Evolutionary conservation across 108 stramenopile species (phyloP).

Genomic region (Discostella pseudostelligera): DNA sequence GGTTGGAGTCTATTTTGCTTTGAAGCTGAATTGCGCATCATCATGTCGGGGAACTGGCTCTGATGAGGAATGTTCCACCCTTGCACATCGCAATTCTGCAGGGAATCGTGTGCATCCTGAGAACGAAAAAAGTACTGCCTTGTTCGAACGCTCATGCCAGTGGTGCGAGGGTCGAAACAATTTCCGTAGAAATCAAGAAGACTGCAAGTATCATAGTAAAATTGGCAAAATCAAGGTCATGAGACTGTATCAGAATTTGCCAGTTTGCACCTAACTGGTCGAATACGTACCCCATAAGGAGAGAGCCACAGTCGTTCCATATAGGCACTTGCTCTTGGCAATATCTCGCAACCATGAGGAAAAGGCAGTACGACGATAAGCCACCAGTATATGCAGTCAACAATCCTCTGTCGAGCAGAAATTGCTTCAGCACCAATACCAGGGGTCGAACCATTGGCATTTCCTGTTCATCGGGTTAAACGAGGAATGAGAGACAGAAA

Average conservation of each 20-base stretch:
- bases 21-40: slow-evolving; percentile 51
- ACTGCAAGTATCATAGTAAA: not conserved
- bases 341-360: slow-evolving; percentile 88
- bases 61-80: slow-evolving; percentile 14
- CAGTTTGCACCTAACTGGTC: not conserved
- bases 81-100: slow-evolving; percentile 17
- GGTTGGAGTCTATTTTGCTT: slow-evolving; percentile 41
- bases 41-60: slow-evolving; percentile 34
- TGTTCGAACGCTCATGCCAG: slow-evolving; percentile 74
- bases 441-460: slow-evolving; percentile 76
- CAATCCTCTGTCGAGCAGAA: slow-evolving; percentile 83
- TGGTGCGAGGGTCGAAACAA: slow-evolving; percentile 85
- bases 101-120: slow-evolving; percentile 32
- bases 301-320: slow-evolving; percentile 81
- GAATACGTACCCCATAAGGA: slow-evolving; percentile 74
- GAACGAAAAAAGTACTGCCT: slow-evolving; percentile 77
- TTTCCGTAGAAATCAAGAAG: slow-evolving; percentile 94
- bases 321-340: slow-evolving; percentile 80
- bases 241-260: no score
- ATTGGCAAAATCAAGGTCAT: not conserved
- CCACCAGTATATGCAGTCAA: slow-evolving; percentile 91
- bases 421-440: slow-evolving; percentile 82
- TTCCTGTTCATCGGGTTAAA: slow-evolving; percentile 40
- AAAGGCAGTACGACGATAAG: slow-evolving; percentile 87
- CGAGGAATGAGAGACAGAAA: slow-evolving; percentile 10